Evolutionary conservation across 805 yeast species (phyloP).

Genomic region (Vanderwaltozyma tropicalis): DNA sequence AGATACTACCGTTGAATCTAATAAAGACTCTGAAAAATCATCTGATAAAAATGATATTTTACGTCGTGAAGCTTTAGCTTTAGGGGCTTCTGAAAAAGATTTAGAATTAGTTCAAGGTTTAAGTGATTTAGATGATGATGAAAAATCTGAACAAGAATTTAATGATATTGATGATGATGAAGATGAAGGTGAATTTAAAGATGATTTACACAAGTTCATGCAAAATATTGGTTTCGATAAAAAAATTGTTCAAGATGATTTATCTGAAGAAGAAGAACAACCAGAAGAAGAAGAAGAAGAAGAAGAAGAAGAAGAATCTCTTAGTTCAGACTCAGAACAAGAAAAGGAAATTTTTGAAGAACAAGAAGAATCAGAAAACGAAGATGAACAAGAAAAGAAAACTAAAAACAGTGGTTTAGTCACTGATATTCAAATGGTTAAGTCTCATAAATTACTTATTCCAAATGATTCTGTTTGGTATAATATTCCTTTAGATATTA

Average conservation of each 20-base stretch:
- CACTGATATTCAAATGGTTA: conserved; percentile 33
- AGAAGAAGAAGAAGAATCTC: conserved; percentile 13
- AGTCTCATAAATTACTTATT: conserved; percentile 44
- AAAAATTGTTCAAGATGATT: conserved; percentile 27
- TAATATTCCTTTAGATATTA: conserved; percentile 38
- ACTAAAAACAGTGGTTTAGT: conserved; percentile 21
- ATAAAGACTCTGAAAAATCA: not conserved
- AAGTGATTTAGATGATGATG: conserved; percentile 38
- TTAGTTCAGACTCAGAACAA: conserved; percentile 9
- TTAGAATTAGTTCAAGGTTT: conserved; percentile 50
- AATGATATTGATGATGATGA: conserved; percentile 26
- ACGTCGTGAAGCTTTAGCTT: conserved; percentile 62
- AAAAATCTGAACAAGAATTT: conserved; percentile 34
- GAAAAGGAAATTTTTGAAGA: not conserved
- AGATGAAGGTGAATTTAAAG: conserved; percentile 33
- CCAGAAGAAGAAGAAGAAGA: conserved; percentile 17
- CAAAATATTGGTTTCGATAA: conserved; percentile 53
- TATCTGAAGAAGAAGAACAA: conserved; percentile 21
- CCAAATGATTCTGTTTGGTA: conserved; percentile 72
- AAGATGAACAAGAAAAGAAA: conserved; percentile 16
- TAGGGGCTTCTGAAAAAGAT: conserved; percentile 86
- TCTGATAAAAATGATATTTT: conserved; percentile 25
- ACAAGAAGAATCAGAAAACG: conserved; percentile 17
- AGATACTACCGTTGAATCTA: conserved; percentile 6
- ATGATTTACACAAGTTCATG: conserved; percentile 54